These are phyloP conservation scores for Stylonectria norvegica DNA, from an alignment of 2,329 filamentous ascomycete genomes.

Conservation along the genomic window DNA sequence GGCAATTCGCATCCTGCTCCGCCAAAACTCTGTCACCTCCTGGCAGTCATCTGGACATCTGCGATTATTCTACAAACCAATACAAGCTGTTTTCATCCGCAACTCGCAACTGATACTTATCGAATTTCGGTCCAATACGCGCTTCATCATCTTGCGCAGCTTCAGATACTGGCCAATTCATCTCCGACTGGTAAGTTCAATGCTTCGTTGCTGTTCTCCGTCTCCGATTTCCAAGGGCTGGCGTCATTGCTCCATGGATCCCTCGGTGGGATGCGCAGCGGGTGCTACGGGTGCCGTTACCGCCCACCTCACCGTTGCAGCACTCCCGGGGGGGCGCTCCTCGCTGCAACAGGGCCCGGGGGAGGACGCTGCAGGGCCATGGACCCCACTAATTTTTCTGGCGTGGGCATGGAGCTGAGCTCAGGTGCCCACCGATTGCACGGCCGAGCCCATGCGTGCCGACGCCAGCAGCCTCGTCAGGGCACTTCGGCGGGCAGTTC, in stretches of 20 bases:
- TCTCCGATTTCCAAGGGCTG: conserved; percentile 5
- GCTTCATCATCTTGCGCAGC: background rate
- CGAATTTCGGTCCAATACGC: background rate
- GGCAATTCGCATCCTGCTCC: too few relatives aligned
- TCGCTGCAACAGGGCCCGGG: too few relatives aligned
- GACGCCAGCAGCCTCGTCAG: conserved; percentile 22
- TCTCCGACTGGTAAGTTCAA: conserved; percentile 2
- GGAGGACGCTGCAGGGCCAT: conserved; percentile 14
- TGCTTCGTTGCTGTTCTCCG: background rate
- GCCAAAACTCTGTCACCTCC: too few relatives aligned
- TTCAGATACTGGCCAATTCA: background rate
- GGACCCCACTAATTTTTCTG: conserved; percentile 26
- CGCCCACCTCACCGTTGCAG: too few relatives aligned
- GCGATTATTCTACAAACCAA: too few relatives aligned
- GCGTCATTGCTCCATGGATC: too few relatives aligned
- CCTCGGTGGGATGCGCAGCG: too few relatives aligned
- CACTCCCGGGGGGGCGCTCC: too few relatives aligned
- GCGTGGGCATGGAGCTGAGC: conserved; percentile 11
- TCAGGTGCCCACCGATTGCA: conserved; percentile 5
- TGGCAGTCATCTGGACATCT: too few relatives aligned
- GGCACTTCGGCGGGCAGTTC: conserved; percentile 27
- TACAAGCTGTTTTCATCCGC: too few relatives aligned
- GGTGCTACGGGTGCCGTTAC: too few relatives aligned
- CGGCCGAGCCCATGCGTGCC: conserved; percentile 1
- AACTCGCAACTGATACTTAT: too few relatives aligned